A percentile compares a stretch with the other conserved stretches of the same genome.
Conservation (phyloP, 371 early-diverging fungal species). For the Capillidium heterosporum region DNA sequence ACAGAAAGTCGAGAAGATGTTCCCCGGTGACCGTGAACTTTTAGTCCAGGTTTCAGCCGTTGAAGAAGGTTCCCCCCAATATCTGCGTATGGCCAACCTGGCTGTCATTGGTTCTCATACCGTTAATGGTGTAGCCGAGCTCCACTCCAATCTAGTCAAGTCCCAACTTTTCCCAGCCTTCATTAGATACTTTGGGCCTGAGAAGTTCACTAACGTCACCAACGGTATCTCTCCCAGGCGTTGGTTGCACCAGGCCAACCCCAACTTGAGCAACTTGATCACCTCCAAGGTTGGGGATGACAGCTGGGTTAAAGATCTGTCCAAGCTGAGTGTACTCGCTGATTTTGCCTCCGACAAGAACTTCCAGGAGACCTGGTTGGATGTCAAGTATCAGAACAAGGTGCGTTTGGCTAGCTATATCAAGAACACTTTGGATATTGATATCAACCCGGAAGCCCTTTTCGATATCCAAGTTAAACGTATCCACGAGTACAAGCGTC, state of each 20-base stretch:
- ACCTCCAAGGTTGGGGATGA: slow-evolving; percentile 47
- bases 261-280: slow-evolving; percentile 54
- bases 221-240: slow-evolving; percentile 85
- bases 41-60: slow-evolving; percentile 75
- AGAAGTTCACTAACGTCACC: slow-evolving; percentile 78
- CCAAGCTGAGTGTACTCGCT: slow-evolving; percentile 35
- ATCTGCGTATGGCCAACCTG: slow-evolving; percentile 42
- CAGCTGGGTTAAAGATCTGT: slow-evolving; percentile 54
- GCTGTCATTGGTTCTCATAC: slow-evolving; percentile 58
- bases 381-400: slow-evolving; percentile 72
- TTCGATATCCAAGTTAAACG: slow-evolving; percentile 91
- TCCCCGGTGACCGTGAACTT: slow-evolving; percentile 70
- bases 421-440: slow-evolving; percentile 31
- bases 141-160: slow-evolving; percentile 77
- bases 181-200: slow-evolving; percentile 58
- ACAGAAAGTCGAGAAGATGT: slow-evolving; percentile 64
- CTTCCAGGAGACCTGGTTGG: slow-evolving; percentile 67
- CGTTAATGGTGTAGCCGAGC: slow-evolving; percentile 83
- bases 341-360: slow-evolving; percentile 29
- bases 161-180: slow-evolving; percentile 68
- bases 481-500: slow-evolving; percentile 93
- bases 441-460: slow-evolving; percentile 59
- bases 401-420: slow-evolving; percentile 66
- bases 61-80: slow-evolving; percentile 70
- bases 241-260: slow-evolving; percentile 89